Percentiles rank a stretch among this genome's conserved stretches.
These are phyloP conservation scores for Gynostemma pentaphyllum DNA, from an alignment of 306 rosid species.

Conservation along the genomic window DNA sequence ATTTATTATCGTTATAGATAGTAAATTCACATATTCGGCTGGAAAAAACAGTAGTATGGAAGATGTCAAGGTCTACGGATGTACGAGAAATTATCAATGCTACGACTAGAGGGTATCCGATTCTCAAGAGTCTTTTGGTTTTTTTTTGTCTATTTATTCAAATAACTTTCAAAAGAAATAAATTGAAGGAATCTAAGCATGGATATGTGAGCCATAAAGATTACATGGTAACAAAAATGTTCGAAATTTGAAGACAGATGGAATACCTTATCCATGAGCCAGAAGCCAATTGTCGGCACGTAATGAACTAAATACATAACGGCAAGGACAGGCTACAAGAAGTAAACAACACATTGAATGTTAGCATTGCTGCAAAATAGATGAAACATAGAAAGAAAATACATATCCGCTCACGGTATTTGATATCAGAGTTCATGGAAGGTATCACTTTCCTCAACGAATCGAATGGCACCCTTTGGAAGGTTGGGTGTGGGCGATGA, in stretches of 20 bases:
- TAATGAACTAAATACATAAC: conserved; percentile 88
- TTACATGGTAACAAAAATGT: background rate
- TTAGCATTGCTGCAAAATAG: background rate
- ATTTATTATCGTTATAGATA: no score
- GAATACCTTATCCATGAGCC: conserved; percentile 93
- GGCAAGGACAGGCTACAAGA: conserved; percentile 70
- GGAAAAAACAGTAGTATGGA: no score
- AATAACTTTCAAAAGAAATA: no score
- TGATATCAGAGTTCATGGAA: no score
- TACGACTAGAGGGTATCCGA: background rate
- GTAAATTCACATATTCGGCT: no score
- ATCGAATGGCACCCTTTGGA: background rate
- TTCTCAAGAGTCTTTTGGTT: background rate
- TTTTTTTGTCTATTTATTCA: no score
- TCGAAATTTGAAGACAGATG: conserved; percentile 3
- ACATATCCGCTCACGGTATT: no score
- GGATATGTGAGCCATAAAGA: no score
- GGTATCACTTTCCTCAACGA: background rate
- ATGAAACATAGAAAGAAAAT: no score
- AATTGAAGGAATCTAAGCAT: no score
- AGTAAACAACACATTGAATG: background rate
- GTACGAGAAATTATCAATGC: no score
- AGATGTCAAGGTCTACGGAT: no score
- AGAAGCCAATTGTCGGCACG: conserved; percentile 77
- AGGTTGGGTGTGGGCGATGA: background rate